phyloP scores from a whole-genome alignment of 225 moss, liverwort and hornwort genomes.

The Physcomitrellopsis africana region DNA sequence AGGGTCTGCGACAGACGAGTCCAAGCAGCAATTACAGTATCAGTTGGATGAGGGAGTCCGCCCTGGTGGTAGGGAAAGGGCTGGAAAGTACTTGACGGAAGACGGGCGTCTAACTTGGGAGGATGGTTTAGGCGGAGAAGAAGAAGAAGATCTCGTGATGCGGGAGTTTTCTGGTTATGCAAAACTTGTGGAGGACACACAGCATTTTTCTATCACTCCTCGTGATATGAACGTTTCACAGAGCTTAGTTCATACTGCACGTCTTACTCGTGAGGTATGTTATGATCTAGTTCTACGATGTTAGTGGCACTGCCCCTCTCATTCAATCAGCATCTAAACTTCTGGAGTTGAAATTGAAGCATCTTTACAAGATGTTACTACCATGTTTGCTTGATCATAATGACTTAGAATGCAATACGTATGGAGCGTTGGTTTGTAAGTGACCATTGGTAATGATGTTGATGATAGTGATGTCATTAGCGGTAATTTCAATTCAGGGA shows the following conservation, averaged over 20 bases:
- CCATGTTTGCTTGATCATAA: neutral
- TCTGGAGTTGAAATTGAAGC: neutral
- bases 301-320: neutral
- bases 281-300: constrained; percentile 1
- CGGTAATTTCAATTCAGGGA: too few relatives aligned
- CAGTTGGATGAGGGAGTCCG: constrained; percentile 53
- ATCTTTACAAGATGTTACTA: neutral
- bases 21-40: constrained; percentile 67
- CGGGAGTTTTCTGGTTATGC: constrained; percentile 61
- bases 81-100: constrained; percentile 33
- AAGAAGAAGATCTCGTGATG: constrained; percentile 66
- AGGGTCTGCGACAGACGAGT: constrained; percentile 82
- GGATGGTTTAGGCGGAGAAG: constrained; percentile 71
- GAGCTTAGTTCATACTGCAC: constrained; percentile 19
- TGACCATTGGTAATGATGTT: neutral
- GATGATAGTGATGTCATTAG: too few relatives aligned
- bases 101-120: constrained; percentile 60
- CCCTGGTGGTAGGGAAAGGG: constrained; percentile 53
- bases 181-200: constrained; percentile 71
- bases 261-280: constrained; percentile 50
- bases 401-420: neutral
- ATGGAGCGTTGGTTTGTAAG: neutral
- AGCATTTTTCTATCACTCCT: constrained; percentile 42
- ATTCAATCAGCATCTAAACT: neutral
- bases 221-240: constrained; percentile 12